Percentiles rank a stretch among this genome's conserved stretches.
These are phyloP conservation scores for Orbilia javanica DNA, from an alignment of 2,329 filamentous ascomycete genomes.

Conservation along the genomic window DNA sequence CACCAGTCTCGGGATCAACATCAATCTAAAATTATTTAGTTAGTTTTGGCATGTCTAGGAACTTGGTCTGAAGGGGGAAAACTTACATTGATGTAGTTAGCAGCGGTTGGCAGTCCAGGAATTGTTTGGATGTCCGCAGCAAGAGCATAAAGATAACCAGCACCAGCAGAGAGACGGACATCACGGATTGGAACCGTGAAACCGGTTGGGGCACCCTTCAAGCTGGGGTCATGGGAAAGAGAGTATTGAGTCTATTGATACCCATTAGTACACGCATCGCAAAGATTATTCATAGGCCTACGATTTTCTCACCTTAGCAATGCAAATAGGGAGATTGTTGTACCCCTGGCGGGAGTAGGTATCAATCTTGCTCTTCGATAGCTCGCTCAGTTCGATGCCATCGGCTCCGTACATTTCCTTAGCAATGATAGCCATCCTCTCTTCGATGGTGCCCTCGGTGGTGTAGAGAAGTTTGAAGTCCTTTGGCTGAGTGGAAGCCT, in stretches of 20 bases:
- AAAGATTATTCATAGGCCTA: background rate
- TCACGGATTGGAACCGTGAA: conserved; percentile 96
- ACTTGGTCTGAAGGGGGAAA: background rate
- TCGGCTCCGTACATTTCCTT: conserved; percentile 94
- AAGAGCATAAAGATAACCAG: conserved; percentile 92
- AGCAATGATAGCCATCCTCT: conserved; percentile 90
- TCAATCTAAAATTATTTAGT: conserved; percentile 66
- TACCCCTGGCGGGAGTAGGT: conserved; percentile 93
- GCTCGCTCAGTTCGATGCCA: conserved; percentile 90
- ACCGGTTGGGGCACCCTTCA: conserved; percentile 94
- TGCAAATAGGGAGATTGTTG: conserved; percentile 91
- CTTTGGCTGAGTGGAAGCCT: conserved; percentile 84
- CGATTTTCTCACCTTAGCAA: conserved; percentile 75
- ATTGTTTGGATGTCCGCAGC: conserved; percentile 99
- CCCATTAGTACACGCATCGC: background rate
- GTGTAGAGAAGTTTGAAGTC: conserved; percentile 89
- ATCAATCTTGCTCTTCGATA: conserved; percentile 95
- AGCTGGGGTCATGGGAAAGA: conserved; percentile 87
- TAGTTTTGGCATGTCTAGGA: background rate
- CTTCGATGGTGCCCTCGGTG: conserved; percentile 82
- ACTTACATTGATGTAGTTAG: conserved; percentile 56
- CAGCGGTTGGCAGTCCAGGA: conserved; percentile 69
- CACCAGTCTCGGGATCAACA: conserved; percentile 82
- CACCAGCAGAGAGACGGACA: conserved; percentile 91
- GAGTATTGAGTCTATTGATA: conserved; percentile 84